A percentile compares a stretch with the other conserved stretches of the same genome.
Conservation (phyloP, 106 monocot species). For the Alisma plantagoaquatica region DNA sequence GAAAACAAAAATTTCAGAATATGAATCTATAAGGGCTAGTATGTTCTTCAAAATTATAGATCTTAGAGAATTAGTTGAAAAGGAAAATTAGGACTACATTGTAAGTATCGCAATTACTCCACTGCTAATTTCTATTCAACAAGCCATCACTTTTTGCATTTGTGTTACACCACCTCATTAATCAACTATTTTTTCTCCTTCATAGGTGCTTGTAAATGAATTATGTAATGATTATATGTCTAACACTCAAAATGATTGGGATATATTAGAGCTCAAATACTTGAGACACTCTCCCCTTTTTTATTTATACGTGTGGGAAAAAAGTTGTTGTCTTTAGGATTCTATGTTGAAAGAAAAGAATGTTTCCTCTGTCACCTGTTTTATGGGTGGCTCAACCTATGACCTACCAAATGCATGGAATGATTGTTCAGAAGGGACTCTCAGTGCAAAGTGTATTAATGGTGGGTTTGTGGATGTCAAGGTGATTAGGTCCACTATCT, state of each 20-base stretch:
- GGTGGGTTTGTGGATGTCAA: background rate
- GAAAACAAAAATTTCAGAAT: conserved; percentile 22
- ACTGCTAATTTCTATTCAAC: conserved; percentile 4
- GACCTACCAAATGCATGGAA: no score
- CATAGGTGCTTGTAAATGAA: no score
- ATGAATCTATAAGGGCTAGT: conserved; percentile 37
- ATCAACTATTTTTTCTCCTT: no score
- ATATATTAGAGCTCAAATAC: conserved; percentile 66
- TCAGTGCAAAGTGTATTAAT: background rate
- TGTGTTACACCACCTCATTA: no score
- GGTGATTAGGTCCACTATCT: no score
- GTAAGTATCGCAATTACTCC: conserved; percentile 45
- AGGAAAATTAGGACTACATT: conserved; percentile 48
- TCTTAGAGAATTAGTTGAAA: conserved; percentile 43
- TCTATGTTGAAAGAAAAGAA: conserved; percentile 34
- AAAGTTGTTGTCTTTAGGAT: conserved; percentile 35
- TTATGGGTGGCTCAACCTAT: no score
- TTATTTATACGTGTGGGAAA: conserved; percentile 71
- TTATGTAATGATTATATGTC: no score
- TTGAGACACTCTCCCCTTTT: conserved; percentile 49
- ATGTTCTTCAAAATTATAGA: conserved; percentile 35
- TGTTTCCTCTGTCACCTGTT: conserved; percentile 18
- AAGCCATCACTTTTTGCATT: background rate
- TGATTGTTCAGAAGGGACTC: no score
- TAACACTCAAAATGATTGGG: conserved; percentile 12